Evolutionary conservation across 2,329 filamentous ascomycete genomes (phyloP).

Genomic region (Ascochyta clinopodiicola): DNA sequence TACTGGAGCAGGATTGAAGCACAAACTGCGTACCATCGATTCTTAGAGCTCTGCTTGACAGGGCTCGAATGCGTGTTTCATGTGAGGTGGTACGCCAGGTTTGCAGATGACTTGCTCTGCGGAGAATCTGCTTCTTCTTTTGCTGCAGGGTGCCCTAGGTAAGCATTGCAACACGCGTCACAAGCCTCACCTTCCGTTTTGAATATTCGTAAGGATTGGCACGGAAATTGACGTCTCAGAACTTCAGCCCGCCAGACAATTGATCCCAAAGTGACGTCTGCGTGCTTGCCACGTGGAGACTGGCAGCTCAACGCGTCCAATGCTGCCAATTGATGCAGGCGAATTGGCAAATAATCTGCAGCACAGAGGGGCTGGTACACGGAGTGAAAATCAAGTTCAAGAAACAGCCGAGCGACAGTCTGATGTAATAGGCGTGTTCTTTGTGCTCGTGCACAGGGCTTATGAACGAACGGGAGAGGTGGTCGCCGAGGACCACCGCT

Average conservation of each 20-base stretch:
- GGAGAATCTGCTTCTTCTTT: neutral
- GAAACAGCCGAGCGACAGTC: conserved; percentile 38
- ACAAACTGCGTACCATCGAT: neutral
- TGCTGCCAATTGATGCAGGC: conserved; percentile 32
- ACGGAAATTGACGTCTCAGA: conserved; percentile 17
- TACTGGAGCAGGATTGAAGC: neutral
- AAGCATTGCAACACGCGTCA: conserved; percentile 7
- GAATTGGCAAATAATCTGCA: conserved; percentile 33
- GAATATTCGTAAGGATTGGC: conserved; percentile 1
- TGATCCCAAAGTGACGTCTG: conserved; percentile 18
- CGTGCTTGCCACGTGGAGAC: conserved; percentile 21
- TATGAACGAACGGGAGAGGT: conserved; percentile 23
- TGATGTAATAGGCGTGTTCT: conserved; percentile 32
- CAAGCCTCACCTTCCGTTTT: conserved; percentile 1
- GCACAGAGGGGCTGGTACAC: conserved; percentile 45
- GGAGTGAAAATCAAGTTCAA: conserved; percentile 37
- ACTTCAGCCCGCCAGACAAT: conserved; percentile 3
- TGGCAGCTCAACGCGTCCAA: conserved; percentile 27
- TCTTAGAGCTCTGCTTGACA: neutral
- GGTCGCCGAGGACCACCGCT: conserved; percentile 19
- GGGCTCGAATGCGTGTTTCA: neutral
- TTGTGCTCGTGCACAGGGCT: conserved; percentile 40
- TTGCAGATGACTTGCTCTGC: neutral
- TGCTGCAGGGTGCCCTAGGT: conserved; percentile 3
- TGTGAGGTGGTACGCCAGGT: neutral